Evolutionary conservation across 2,329 filamentous ascomycete species (phyloP).

Genomic region (Exophiala spinifera): DNA sequence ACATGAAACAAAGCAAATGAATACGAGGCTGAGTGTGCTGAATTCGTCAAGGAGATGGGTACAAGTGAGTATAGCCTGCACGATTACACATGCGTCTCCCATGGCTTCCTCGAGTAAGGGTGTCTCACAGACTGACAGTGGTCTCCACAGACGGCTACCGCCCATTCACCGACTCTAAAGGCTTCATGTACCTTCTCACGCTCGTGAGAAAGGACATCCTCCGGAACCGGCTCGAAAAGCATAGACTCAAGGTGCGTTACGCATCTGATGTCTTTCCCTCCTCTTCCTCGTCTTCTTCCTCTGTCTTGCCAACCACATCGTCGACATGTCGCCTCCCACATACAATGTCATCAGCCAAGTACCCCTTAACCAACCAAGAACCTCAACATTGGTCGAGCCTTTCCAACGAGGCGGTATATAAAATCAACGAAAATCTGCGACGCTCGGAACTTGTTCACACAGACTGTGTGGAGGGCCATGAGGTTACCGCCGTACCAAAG

Average conservation of each 20-base stretch:
- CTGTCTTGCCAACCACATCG: too few relatives aligned
- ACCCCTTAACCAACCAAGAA: conserved; percentile 3
- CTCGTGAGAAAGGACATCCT: conserved; percentile 54
- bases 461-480: background rate
- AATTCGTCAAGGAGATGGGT: conserved; percentile 27
- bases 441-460: background rate
- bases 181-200: conserved; percentile 62
- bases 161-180: conserved; percentile 60
- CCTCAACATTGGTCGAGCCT: background rate
- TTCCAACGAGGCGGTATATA: background rate
- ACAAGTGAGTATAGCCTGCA: conserved; percentile 18
- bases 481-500: too few relatives aligned
- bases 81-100: too few relatives aligned
- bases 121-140: background rate
- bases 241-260: conserved; percentile 55
- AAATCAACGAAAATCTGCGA: background rate
- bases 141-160: conserved; percentile 55
- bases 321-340: too few relatives aligned
- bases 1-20: conserved; percentile 19
- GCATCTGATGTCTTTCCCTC: conserved; percentile 11
- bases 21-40: conserved; percentile 24
- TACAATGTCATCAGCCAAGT: background rate
- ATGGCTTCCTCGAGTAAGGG: background rate
- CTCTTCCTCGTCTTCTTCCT: conserved; percentile 2
- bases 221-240: conserved; percentile 56